Conservation (phyloP, 2,329 filamentous ascomycete species). For the Lachnellula cervina region DNA sequence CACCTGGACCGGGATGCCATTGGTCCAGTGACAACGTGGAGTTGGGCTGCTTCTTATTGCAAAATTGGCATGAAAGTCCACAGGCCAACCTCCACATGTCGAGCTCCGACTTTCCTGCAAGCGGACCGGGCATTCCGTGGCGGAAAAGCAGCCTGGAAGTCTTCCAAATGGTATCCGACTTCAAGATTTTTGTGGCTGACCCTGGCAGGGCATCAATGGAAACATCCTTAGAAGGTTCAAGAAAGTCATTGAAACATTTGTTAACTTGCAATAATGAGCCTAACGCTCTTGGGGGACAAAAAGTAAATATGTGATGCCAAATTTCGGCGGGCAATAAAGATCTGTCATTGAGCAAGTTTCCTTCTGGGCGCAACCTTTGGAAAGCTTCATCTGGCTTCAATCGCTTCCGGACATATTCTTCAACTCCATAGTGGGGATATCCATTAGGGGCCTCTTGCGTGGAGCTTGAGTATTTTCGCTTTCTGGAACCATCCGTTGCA, state of each 20-base stretch:
- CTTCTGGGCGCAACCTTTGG: conserved; percentile 16
- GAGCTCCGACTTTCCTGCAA: conserved; percentile 61
- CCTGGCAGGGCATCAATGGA: conserved; percentile 34
- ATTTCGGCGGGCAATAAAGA: conserved; percentile 52
- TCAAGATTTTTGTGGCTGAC: conserved; percentile 34
- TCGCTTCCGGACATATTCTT: conserved; percentile 24
- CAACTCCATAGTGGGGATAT: conserved; percentile 11
- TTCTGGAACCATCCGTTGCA: conserved; percentile 19
- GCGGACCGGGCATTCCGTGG: conserved; percentile 64
- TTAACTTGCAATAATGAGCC: conserved; percentile 63
- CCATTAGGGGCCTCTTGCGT: conserved; percentile 11
- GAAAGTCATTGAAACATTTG: conserved; percentile 58
- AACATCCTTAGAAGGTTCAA: conserved; percentile 42
- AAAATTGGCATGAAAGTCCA: conserved; percentile 62
- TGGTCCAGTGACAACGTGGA: conserved; percentile 34
- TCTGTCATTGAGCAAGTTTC: conserved; percentile 19
- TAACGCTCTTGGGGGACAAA: conserved; percentile 58
- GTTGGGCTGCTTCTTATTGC: conserved; percentile 41
- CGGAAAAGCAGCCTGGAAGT: conserved; percentile 60
- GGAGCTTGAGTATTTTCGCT: conserved; percentile 23
- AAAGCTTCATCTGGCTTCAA: conserved; percentile 21
- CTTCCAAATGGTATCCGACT: conserved; percentile 67
- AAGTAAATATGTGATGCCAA: conserved; percentile 67
- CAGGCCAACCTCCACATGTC: conserved; percentile 72
- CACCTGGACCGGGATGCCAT: conserved; percentile 58